Conservation (phyloP, 2,329 filamentous ascomycete species). For the Cryphonectria nitschkei region DNA sequence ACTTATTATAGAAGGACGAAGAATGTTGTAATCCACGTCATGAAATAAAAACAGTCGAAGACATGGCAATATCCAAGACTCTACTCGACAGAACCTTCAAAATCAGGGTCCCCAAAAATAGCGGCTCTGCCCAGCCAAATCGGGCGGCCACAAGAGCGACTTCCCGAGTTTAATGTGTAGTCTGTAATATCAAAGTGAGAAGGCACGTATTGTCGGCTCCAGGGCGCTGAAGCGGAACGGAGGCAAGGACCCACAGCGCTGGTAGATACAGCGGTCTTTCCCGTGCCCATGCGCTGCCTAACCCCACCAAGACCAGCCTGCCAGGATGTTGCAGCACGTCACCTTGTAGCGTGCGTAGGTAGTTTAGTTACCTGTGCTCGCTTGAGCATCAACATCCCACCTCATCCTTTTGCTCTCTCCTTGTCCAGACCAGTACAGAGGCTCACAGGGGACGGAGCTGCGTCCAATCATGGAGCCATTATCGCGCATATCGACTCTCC, state of each 20-base stretch:
- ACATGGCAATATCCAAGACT: no score
- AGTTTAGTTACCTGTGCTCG: not conserved
- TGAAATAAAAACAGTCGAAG: no score
- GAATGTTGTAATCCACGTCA: no score
- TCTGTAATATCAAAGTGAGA: no score
- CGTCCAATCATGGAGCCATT: conserved; percentile 81
- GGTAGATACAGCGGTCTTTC: not conserved
- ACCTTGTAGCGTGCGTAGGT: not conserved
- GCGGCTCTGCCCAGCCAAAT: no score
- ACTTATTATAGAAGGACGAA: no score
- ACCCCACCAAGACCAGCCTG: not conserved
- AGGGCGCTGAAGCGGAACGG: not conserved
- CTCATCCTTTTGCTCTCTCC: not conserved
- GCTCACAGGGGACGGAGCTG: not conserved
- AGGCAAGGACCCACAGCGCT: not conserved
- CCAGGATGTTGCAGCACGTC: not conserved
- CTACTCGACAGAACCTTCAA: no score
- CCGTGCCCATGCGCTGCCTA: not conserved
- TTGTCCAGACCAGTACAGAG: not conserved
- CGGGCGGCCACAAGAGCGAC: no score
- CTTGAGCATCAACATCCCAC: not conserved
- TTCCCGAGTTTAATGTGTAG: no score
- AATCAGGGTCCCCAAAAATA: no score
- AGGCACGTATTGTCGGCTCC: not conserved
- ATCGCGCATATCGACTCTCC: conserved; percentile 87